Base-by-base conservation (phyloP, 306 rosid genomes). In the Pterocarpus macrocarpus region DNA sequence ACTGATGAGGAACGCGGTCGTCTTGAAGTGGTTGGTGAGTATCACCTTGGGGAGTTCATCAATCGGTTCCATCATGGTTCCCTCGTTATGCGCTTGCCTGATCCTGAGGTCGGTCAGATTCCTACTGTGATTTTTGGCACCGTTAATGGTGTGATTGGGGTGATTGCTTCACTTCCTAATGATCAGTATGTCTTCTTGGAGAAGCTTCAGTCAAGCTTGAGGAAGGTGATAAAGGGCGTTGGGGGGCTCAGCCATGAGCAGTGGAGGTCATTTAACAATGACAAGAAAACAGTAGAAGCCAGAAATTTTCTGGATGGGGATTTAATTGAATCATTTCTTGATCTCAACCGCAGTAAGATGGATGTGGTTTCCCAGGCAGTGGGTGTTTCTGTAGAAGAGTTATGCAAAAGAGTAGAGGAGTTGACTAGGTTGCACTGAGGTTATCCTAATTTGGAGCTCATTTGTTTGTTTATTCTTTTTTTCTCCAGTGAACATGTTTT, bases 161-260 rank as follows among this genome's bases (percentile, higher is more conserved):
- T 96, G 62, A 93, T 96, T 39, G 98, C 99, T 36, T 96, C 99
- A 13, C 99, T 96, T 76, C 97, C 99, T 41, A 90, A 84, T 2
- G 98, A 96, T 38, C 99, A 93, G 63, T 96, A 89, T 44, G 83
- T 89, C 36, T 96, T 96, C 86, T 73, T 96, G 57, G 98, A 96
- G 77, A 93, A 90, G 85, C 98, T 96, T 81, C 99, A 96, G 81
- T 82, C 97, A n/a, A 90, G 85, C 83, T 73, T 96, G 85, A 86
- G 98, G 81, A 96, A 90, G 83, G 97, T 96, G 85, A 96, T 96
- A 14, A 96, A 93, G 85, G 98, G 99, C 34, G 96, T 96, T 32
- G 99, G 99, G 65, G 99, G 99, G 53, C 84, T 96, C 56, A 96
- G 90, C 87, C 99, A 96, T 15, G 99, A 96, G 88, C 99, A 96